Evolutionary conservation across 768 basidiomycete genomes (phyloP), one percentile per base, ranked within the genome.

Genomic region (Lentinula sp.): DNA sequence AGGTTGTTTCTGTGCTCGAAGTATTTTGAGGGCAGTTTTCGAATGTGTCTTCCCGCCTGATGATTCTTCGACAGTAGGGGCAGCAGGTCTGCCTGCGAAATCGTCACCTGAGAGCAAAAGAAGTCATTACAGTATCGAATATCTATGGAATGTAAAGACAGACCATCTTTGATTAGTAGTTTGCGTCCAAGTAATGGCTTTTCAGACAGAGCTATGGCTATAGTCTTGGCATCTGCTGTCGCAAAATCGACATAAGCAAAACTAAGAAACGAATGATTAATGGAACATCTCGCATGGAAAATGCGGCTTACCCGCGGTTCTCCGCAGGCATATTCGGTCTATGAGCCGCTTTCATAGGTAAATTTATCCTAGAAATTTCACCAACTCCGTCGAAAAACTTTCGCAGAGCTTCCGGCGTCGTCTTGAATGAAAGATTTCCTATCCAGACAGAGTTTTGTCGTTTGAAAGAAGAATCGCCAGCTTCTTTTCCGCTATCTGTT

Each of bases 171-270:
- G 65, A 99, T 97, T 49, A 99, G 82, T 11, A 98, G 75, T 61
- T 86, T 87, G 64, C 97, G 81, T 5, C 96, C 96, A 32, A 95
- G 82, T 13, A 98, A 76, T 58, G 84, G 84, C 37, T 84, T 78
- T 71, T 99, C 97, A 4, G 93, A 93, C 46, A 89, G 76, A 3
- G 84, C 78, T 63, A 98, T 89, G 34, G 95, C 96, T 46, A 80
- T 75, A 3, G 68, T 69, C 69, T 96, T 91, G 11, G 83, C 86
- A 35, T 94, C 91, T 0, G 81, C 74, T 1, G 87, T 87, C 2
- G 85, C 81, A 70, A 98, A 97, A 74, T 98, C 96, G 61, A 98
- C 90, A 75, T 98, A 98, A 40, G 97, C 97, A 72, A 94, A 99
- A 42, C 96, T 98, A 61, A 15, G 56, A 15, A 9, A 28, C 42